phyloP scores from a whole-genome alignment of 1,284 basidiomycete species.

The Porogramme epimiltina region DNA sequence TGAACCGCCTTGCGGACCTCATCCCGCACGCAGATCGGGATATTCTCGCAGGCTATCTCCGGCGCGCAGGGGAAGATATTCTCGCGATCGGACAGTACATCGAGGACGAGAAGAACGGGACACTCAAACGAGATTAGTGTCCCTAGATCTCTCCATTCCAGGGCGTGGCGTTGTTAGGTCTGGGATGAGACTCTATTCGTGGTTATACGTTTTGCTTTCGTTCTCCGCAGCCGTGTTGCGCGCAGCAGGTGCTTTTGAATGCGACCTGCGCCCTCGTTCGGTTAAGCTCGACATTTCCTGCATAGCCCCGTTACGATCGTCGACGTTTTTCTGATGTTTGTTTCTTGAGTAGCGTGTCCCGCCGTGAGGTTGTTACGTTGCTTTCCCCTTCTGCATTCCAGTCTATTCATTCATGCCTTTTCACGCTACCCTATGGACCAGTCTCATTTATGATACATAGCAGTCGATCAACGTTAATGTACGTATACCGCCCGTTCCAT shows the following conservation, averaged over 20 bases:
- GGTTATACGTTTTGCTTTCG: no score
- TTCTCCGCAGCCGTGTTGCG: no score
- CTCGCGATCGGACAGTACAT: slow-evolving; percentile 85
- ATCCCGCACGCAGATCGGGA: slow-evolving; percentile 76
- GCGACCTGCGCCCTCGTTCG: not conserved
- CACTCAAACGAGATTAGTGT: slow-evolving; percentile 42
- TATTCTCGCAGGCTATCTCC: slow-evolving; percentile 73
- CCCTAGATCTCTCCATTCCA: no score
- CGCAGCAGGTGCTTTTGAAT: not conserved
- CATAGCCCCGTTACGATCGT: not conserved
- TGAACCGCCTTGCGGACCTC: slow-evolving; percentile 73
- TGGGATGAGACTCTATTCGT: no score
- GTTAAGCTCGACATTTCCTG: not conserved
- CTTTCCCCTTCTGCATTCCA: not conserved
- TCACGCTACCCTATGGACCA: slow-evolving; percentile 10
- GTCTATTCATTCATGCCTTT: not conserved
- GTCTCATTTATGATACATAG: slow-evolving; percentile 15
- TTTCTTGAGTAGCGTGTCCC: no score
- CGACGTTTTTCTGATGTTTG: slow-evolving; percentile 1
- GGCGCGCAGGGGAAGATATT: slow-evolving; percentile 75
- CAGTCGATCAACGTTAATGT: slow-evolving; percentile 22
- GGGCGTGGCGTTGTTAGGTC: no score
- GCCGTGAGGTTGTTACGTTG: no score
- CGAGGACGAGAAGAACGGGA: slow-evolving; percentile 84
- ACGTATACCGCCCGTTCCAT: slow-evolving; percentile 26